Base-by-base conservation (phyloP, 495 filamentous ascomycete genomes). In the Aspergillus avenaceus region DNA sequence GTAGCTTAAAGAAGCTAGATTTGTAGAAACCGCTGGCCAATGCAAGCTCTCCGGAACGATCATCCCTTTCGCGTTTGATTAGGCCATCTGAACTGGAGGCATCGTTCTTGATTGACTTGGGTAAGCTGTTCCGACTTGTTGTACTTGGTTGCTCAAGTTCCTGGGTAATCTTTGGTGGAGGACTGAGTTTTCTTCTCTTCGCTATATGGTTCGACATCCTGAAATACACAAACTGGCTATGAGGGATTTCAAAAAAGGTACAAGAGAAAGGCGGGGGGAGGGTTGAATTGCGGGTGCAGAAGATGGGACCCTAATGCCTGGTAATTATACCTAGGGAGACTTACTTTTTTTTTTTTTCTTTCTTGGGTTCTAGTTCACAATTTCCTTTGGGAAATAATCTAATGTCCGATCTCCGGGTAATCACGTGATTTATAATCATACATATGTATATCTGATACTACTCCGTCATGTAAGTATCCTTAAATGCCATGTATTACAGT, bases 1-100 rank as follows among this genome's bases (percentile, higher is more conserved):
- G 88, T 25, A 98, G 72, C 56, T 92, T 86, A 70, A 97, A 95
- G 54, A 90, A 73, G 59, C 79, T 88, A 28, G 81, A 86, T 54
- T 83, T 83, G 67, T 80, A 86, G 31, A 71, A 57, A n/a, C 72
- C 72, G 38, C 60, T 71, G n/a, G 70, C 65, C 53, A 63, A 63
- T 16, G 70, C 70, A 43, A 74, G 55, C 49, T 76, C 72, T 19
- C 66, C 66, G 29, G 66, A 65, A 21, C 60, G 59, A 48, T 65
- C 54, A 52, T 58, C 56, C 19, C 62, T 66, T 27, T 38, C 60
- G 36, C 42, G 58, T 28, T 44, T 53, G 16, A 16, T 25, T 22
- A 50, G 49, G 40, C 18, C 12, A 21, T 38, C 16, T 18, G 21
- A 19, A 21, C 6, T 38, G 7, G n/a, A 38, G 12, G 2, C 6